Percentiles rank a stretch among this genome's conserved stretches.
Conservation (phyloP, 2,329 filamentous ascomycete species). For the Calonectria honghensis region DNA sequence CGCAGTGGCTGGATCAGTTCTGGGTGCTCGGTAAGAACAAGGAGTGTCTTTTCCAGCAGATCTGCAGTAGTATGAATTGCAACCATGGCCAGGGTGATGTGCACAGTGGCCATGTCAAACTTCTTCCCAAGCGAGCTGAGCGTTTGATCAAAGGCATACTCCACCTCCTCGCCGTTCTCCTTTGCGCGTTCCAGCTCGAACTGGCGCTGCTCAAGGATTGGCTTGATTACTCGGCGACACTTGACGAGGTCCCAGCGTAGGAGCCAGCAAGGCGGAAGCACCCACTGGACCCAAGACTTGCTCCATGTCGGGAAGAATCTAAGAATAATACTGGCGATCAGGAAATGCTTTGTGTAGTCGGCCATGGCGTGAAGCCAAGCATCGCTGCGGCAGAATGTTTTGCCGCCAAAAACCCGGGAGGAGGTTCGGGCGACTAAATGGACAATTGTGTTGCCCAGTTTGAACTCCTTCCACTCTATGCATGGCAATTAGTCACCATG, state of each 20-base stretch:
- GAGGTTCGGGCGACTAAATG: conserved; percentile 2
- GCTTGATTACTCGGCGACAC: not conserved
- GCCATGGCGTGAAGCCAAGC: conserved; percentile 20
- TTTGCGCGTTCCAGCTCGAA: not conserved
- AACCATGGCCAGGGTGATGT: conserved; percentile 17
- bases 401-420: conserved; percentile 9
- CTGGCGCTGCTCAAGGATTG: conserved; percentile 9
- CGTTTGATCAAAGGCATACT: conserved; percentile 6
- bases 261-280: conserved; percentile 10
- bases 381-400: conserved; percentile 9
- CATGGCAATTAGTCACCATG: not conserved
- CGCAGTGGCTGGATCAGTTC: not conserved
- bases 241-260: conserved; percentile 5
- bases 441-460: conserved; percentile 2
- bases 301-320: conserved; percentile 12
- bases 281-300: conserved; percentile 12
- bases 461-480: conserved; percentile 8
- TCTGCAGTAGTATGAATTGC: conserved; percentile 11
- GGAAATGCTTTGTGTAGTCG: not conserved
- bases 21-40: not conserved
- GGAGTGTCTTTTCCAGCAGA: not conserved
- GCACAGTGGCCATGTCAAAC: conserved; percentile 9
- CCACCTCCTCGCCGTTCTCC: not conserved
- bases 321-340: conserved; percentile 6
- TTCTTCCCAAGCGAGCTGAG: not conserved